Base-by-base conservation (phyloP, 106 monocot genomes). In the Platanthera zijinensis region DNA sequence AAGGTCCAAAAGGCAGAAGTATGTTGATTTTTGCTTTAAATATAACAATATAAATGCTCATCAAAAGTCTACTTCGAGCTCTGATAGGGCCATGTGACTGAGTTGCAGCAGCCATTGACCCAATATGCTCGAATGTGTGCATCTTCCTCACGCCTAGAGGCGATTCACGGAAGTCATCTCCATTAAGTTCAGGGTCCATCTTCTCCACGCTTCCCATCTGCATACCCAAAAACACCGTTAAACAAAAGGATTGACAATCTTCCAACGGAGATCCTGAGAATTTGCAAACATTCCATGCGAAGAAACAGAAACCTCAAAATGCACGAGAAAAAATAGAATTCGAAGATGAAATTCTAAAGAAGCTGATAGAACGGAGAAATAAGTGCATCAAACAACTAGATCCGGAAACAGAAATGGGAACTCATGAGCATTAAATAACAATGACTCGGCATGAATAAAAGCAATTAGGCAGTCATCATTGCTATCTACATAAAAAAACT, bases 1-100 rank as follows among this genome's bases (percentile, higher is more conserved):
- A 70, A 21, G 97, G 97, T 61, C 97, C 97, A 84, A 99, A 99
- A 49, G 97, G 97, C 63, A 94, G 80, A 12, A 99, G 76, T n/a
- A 99, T 57, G 54, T 94, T 94, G 51, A 99, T 91, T 84, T 99
- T 99, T 56, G 91, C 94, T 80, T 89, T 83, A 51, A 99, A 51
- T 75, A 95, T 71, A 22, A 99, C 97, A 50, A 80, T 75, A 28
- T 85, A 78, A 71, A 89, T 85, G 79, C 89, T 99, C 51, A 54
- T 81, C 48, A 86, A 64, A 30, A 89, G 11, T 84, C 86, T 85
- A 45, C 48, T 76, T 22, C 46, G 68, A 56, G 74, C 32, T 76
- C 80, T 83, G n/a, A 59, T 64, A 52, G 80, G 72, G 15, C 80
- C 63, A 32, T 59, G 82, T 66, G 82, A 74, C 76, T 87, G 84